These are phyloP conservation scores for Pyrenophora graminea DNA, from an alignment of 2,329 filamentous ascomycete species.

Conservation along the genomic window DNA sequence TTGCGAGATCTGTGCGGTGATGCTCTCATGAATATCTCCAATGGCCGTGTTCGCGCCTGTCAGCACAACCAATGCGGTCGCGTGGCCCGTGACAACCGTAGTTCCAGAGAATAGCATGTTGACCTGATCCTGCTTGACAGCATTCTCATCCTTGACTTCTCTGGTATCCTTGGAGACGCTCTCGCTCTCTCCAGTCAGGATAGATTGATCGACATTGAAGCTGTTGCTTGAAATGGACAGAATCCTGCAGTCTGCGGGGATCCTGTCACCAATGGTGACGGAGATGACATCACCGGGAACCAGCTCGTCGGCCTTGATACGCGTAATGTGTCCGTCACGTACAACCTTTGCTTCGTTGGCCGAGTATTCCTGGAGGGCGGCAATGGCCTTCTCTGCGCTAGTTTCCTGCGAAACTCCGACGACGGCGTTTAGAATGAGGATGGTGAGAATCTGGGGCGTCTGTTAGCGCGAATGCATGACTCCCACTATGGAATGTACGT, in stretches of 20 bases:
- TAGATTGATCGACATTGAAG: conserved; percentile 95
- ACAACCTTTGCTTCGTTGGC: conserved; percentile 96
- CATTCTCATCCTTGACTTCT: conserved; percentile 73
- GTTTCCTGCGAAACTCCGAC: conserved; percentile 98
- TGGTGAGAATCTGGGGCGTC: conserved; percentile 82
- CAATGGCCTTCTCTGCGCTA: conserved; percentile 97
- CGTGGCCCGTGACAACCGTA: conserved; percentile 92
- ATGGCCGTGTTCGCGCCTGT: conserved; percentile 92
- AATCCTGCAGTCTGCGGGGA: conserved; percentile 92
- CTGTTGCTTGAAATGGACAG: conserved; percentile 94
- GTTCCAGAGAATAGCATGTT: conserved; percentile 99
- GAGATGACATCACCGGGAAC: conserved; percentile 93
- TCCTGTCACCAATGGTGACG: conserved; percentile 85
- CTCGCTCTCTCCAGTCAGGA: conserved; percentile 96
- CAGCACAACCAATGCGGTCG: conserved; percentile 85
- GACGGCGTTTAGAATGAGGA: conserved; percentile 92
- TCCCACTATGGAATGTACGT: conserved; percentile 50
- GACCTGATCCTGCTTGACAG: conserved; percentile 94
- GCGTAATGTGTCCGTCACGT: conserved; percentile 77
- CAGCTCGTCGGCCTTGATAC: conserved; percentile 93
- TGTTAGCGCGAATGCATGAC: conserved; percentile 17
- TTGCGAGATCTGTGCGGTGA: conserved; percentile 95
- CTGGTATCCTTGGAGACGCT: conserved; percentile 84
- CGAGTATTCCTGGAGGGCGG: conserved; percentile 97
- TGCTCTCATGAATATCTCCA: conserved; percentile 98